Base-by-base conservation (phyloP, 179 eudicot genomes). In the Drosera spatulata region DNA sequence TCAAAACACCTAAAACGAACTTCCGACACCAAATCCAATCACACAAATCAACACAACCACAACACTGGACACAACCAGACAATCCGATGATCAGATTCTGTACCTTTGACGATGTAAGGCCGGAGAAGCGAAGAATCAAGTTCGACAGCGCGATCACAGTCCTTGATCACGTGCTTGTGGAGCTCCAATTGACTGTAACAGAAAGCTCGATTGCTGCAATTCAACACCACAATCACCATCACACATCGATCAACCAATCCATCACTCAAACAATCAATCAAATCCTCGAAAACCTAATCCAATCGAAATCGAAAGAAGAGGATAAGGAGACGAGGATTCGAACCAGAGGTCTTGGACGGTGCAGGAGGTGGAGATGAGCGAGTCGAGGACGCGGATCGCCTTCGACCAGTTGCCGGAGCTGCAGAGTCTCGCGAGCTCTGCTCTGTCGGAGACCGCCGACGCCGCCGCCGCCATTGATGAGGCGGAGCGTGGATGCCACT, bases 161-260 rank as follows among this genome's bases (percentile, higher is more conserved):
- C 96, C 90, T 93, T 93, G 77, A 93, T 78, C 48, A 80, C 96
- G 55, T 93, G 99, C 73, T 93, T 93, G 67, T 93, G 96, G n/a
- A 93, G 87, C 85, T 93, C 99, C 82, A 93, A 69, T 75, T 89
- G 96, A 67, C 95, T 79, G 53, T 93, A 93, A 70, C 99, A 93
- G 56, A 79, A 93, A 33, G 99, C 99, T 76, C 99, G 82, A 81
- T 93, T 93, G 77, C 99, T 93, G 80, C 33, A 4, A 56, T 10
- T 58, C 66, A 53, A 38, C 55, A 55, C 12, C 33, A 40, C 51
- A 55, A 10, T 37, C 39, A 64, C 59, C 40, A 14, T 46, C 46
- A 2, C 13, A 56, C 39, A 44, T 42, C 50, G 45, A 40, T 53
- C 33, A 5, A 42, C 42, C 6, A 37, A 60, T 22, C n/a, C 60